Conservation (phyloP, 139 green algal species). For the Chlamydomonas eustigma region DNA sequence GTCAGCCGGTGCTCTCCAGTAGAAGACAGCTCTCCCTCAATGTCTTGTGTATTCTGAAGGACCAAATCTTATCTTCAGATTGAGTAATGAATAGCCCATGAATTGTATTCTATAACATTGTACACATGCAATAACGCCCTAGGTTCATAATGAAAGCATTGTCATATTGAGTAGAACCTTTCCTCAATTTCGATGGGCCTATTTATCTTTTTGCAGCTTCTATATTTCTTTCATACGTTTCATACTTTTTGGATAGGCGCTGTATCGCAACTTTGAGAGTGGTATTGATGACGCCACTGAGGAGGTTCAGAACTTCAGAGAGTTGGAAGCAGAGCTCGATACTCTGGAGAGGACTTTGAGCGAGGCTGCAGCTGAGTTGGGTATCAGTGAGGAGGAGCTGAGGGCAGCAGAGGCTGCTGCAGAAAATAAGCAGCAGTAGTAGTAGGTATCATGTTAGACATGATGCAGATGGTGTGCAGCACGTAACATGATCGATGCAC, state of each 20-base stretch:
- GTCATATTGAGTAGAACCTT: background rate
- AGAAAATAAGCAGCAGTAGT: background rate
- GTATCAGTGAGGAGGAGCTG: background rate
- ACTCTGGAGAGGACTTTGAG: background rate
- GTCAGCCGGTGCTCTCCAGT: conserved; percentile 2
- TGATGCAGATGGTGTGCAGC: too few species aligned
- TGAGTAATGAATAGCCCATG: background rate
- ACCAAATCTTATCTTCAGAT: background rate
- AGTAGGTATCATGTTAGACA: too few species aligned
- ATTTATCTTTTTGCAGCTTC: background rate
- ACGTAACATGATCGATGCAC: too few species aligned
- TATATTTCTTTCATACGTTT: background rate
- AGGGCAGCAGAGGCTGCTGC: background rate
- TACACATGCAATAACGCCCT: too few species aligned
- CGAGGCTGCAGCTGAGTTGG: background rate
- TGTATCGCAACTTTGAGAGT: background rate
- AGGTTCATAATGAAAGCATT: too few species aligned
- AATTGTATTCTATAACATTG: too few species aligned
- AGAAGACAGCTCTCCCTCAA: background rate
- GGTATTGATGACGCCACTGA: background rate
- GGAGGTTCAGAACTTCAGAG: background rate
- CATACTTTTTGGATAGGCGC: background rate
- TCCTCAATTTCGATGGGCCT: background rate
- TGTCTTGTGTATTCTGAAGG: background rate
- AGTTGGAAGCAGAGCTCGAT: background rate